Evolutionary conservation across 352 stramenopile genomes (phyloP).

Genomic region (Pseudoperonospora humuli): DNA sequence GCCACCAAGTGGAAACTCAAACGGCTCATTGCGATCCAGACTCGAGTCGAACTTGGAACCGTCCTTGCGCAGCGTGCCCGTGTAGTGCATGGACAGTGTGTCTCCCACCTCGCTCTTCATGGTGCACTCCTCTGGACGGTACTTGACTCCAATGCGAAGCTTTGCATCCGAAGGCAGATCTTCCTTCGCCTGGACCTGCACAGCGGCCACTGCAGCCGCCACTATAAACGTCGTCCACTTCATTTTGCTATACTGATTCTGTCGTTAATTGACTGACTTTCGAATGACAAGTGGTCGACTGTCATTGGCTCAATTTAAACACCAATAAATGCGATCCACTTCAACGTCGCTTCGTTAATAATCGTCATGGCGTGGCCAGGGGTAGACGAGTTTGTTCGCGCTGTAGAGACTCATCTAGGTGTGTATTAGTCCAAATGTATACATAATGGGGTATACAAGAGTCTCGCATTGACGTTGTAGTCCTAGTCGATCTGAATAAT

Average conservation of each 20-base stretch:
- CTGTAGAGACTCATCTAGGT: slow-evolving; percentile 19
- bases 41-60: slow-evolving; percentile 97
- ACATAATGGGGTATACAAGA: too few species aligned
- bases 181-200: slow-evolving; percentile 55
- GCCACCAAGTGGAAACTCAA: slow-evolving; percentile 91
- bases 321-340: slow-evolving; percentile 22
- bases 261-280: too few species aligned
- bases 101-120: slow-evolving; percentile 75
- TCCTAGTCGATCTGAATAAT: too few species aligned
- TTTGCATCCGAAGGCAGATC: slow-evolving; percentile 55
- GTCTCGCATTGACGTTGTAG: too few species aligned
- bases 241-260: too few species aligned
- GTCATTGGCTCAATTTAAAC: slow-evolving; percentile 35
- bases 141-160: slow-evolving; percentile 78
- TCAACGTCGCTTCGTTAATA: slow-evolving; percentile 19
- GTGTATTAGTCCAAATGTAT: too few species aligned
- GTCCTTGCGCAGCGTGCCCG: slow-evolving; percentile 91
- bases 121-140: slow-evolving; percentile 53
- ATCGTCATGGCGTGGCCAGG: slow-evolving; percentile 18
- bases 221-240: slow-evolving; percentile 46
- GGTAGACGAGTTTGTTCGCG: slow-evolving; percentile 41
- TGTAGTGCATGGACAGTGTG: slow-evolving; percentile 94
- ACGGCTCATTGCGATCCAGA: slow-evolving; percentile 88
- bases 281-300: slow-evolving; percentile 27
- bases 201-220: slow-evolving; percentile 25